phyloP scores from a whole-genome alignment of 73 alveolate genomes.

The Uronychia binucleata region DNA sequence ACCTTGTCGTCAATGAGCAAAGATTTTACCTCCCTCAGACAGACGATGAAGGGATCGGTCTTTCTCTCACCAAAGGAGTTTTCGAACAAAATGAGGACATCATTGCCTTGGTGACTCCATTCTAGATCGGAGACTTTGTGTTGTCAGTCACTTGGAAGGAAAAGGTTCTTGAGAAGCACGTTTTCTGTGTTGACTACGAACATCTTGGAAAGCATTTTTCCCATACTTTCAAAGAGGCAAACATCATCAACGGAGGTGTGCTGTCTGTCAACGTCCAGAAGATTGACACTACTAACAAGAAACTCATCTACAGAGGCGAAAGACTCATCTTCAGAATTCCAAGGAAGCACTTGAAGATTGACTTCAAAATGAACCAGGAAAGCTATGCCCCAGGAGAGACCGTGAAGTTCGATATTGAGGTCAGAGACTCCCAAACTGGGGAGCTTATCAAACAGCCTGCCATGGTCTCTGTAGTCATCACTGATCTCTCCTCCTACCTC shows the following conservation, averaged over 20 bases:
- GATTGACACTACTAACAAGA: not conserved
- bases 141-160: not conserved
- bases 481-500: slow-evolving; percentile 38
- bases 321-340: slow-evolving; percentile 11
- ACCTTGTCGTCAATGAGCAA: not conserved
- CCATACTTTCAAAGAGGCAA: not conserved
- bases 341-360: not conserved
- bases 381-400: slow-evolving; percentile 26
- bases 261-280: not conserved
- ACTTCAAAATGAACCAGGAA: slow-evolving; percentile 1
- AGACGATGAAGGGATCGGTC: not conserved
- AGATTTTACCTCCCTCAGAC: not conserved
- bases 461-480: slow-evolving; percentile 28
- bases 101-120: not conserved
- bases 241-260: not conserved
- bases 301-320: not conserved
- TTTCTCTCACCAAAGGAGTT: not conserved
- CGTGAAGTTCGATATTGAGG: slow-evolving; percentile 4
- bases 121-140: not conserved
- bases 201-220: not conserved
- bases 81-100: not conserved
- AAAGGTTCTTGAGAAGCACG: not conserved
- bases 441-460: not conserved
- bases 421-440: not conserved
- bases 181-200: not conserved